A percentile compares a stretch with the other conserved stretches of the same genome.
Evolutionary conservation across 1,284 basidiomycete genomes (phyloP).

Genomic region (Melampsora americana): DNA sequence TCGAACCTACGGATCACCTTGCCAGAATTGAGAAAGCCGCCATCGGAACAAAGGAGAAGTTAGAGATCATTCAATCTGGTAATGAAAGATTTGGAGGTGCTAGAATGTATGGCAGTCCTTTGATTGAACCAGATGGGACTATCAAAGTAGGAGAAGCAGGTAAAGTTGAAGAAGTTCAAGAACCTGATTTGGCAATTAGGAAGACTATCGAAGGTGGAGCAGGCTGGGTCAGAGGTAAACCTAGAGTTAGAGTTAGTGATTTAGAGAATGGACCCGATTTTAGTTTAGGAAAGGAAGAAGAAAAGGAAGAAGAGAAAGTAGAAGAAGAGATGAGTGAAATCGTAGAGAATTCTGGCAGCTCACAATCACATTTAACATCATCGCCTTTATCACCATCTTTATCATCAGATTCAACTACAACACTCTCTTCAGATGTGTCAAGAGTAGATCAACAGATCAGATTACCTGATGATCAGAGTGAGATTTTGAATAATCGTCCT

Average conservation of each 20-base stretch:
- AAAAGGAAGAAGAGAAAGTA: neutral
- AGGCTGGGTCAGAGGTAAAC: constrained; percentile 44
- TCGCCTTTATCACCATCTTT: neutral
- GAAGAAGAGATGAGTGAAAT: neutral
- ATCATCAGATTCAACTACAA: neutral
- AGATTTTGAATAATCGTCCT: neutral
- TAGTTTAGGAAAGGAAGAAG: neutral
- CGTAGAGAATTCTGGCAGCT: neutral
- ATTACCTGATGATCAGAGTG: constrained; percentile 6
- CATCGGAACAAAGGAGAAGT: constrained; percentile 9
- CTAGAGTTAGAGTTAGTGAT: constrained; percentile 33
- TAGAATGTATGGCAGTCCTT: constrained; percentile 51
- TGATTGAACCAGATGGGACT: constrained; percentile 50
- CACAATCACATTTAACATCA: neutral
- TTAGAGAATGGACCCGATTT: constrained; percentile 14
- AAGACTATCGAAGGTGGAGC: constrained; percentile 41
- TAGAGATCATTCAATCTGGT: constrained; percentile 44
- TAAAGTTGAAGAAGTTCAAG: constrained; percentile 2
- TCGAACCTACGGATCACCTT: constrained; percentile 47
- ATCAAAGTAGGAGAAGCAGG: constrained; percentile 47
- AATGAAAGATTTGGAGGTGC: constrained; percentile 49
- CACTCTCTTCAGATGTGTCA: neutral
- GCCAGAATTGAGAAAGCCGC: constrained; percentile 17
- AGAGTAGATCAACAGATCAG: neutral
- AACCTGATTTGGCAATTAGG: constrained; percentile 15